Conservation (phyloP, 306 rosid species). For the Cicer arietinum region DNA sequence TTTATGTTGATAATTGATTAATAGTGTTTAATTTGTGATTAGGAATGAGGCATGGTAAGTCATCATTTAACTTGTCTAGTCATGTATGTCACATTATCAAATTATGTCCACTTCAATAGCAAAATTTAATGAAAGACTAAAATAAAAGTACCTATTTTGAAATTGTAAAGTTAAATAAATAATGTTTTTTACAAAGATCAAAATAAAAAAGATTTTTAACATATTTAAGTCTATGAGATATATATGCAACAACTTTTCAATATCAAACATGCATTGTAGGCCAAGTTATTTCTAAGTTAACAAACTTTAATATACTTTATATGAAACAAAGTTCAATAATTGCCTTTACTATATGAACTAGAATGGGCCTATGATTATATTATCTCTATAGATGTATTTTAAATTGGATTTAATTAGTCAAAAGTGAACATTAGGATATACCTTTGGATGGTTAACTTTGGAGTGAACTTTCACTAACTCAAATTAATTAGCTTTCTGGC, state of each 20-base stretch:
- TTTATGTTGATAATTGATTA: no score
- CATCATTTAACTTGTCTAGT: no score
- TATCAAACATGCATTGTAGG: background rate
- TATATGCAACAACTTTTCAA: background rate
- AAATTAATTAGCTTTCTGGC: conserved; percentile 19
- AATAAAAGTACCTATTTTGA: no score
- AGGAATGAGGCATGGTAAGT: no score
- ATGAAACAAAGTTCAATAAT: conserved; percentile 54
- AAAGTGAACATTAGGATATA: conserved; percentile 56
- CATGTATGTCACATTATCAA: no score
- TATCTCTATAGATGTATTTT: conserved; percentile 23
- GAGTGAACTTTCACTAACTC: conserved; percentile 42
- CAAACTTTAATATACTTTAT: conserved; percentile 38
- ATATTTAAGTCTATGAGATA: no score
- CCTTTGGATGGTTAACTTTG: conserved; percentile 50
- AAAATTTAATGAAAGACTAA: no score
- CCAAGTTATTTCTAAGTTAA: conserved; percentile 23
- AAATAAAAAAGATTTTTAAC: no score
- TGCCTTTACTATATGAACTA: conserved; percentile 50
- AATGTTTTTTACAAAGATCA: no score
- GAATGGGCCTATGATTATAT: conserved; percentile 24
- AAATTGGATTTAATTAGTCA: conserved; percentile 47
- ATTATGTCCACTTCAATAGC: no score
- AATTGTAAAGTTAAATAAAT: no score
- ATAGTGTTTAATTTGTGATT: no score